Conservation (phyloP, 495 filamentous ascomycete species). For the Aspergillus cavernicola region DNA sequence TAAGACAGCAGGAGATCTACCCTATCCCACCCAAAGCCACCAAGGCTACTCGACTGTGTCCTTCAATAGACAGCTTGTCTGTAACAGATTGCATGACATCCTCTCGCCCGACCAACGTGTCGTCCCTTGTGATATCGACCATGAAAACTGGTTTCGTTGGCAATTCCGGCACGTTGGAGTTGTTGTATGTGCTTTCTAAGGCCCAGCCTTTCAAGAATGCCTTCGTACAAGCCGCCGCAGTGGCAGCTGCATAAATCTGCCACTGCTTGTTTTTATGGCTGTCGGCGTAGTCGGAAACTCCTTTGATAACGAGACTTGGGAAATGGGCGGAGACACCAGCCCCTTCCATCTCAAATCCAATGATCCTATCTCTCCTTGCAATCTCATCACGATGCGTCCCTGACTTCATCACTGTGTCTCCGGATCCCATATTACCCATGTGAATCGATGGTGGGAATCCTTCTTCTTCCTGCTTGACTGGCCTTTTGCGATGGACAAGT, state of each 20-base stretch:
- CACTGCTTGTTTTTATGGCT: slow-evolving; percentile 41
- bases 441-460: slow-evolving; percentile 7
- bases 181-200: neutral
- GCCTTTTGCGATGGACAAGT: neutral
- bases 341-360: slow-evolving; percentile 42
- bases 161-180: neutral
- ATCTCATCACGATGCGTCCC: slow-evolving; percentile 25
- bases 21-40: neutral
- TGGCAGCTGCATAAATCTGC: slow-evolving; percentile 35
- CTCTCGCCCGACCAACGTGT: neutral
- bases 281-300: slow-evolving; percentile 40
- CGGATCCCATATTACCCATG: slow-evolving; percentile 28
- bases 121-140: neutral
- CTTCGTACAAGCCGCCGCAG: slow-evolving; percentile 27
- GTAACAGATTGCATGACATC: neutral
- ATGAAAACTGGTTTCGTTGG: neutral
- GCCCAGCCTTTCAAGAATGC: slow-evolving; percentile 11
- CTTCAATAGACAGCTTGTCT: neutral
- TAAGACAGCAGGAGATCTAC: neutral
- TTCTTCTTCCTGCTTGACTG: neutral
- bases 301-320: slow-evolving; percentile 31
- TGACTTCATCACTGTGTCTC: slow-evolving; percentile 30
- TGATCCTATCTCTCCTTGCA: slow-evolving; percentile 15
- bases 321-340: slow-evolving; percentile 31
- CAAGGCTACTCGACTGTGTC: neutral